These are phyloP conservation scores for Rhynchospora breviuscula DNA, from an alignment of 176 grass and related monocot species.

Conservation along the genomic window DNA sequence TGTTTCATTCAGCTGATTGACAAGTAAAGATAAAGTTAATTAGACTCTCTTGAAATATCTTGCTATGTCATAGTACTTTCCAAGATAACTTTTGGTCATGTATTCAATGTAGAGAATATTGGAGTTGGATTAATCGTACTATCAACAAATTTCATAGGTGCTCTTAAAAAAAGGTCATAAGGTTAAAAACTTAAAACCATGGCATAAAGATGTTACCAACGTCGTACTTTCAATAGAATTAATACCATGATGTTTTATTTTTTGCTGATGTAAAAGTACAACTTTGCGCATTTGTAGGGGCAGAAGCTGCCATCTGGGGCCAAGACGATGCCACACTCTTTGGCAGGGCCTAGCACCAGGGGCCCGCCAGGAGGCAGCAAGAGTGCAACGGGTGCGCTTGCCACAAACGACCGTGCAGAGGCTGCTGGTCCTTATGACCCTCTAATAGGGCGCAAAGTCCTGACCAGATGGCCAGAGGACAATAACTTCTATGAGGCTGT, in stretches of 20 bases:
- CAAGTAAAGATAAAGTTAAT: background rate
- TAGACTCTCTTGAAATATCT: background rate
- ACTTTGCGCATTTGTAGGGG: constrained; percentile 41
- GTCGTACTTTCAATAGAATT: background rate
- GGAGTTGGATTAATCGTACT: background rate
- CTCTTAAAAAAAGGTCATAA: background rate
- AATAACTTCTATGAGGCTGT: constrained; percentile 82
- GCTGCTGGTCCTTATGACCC: constrained; percentile 34
- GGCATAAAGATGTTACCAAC: background rate
- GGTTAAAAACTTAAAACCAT: constrained; percentile 14
- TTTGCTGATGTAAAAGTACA: constrained; percentile 1
- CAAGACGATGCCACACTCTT: constrained; percentile 54
- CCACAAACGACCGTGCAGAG: constrained; percentile 44
- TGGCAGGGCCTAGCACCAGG: constrained; percentile 71
- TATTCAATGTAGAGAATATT: background rate
- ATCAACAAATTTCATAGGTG: background rate
- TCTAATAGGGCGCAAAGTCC: constrained; percentile 63
- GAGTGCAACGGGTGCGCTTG: constrained; percentile 44
- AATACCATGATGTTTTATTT: background rate
- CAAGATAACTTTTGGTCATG: background rate
- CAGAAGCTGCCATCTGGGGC: constrained; percentile 61
- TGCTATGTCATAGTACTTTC: background rate
- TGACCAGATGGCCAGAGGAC: constrained; percentile 79
- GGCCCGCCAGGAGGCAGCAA: constrained; percentile 52
- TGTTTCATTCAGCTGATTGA: background rate